phyloP scores from a whole-genome alignment of 352 stramenopile genomes.

The Lagenidium giganteum region DNA sequence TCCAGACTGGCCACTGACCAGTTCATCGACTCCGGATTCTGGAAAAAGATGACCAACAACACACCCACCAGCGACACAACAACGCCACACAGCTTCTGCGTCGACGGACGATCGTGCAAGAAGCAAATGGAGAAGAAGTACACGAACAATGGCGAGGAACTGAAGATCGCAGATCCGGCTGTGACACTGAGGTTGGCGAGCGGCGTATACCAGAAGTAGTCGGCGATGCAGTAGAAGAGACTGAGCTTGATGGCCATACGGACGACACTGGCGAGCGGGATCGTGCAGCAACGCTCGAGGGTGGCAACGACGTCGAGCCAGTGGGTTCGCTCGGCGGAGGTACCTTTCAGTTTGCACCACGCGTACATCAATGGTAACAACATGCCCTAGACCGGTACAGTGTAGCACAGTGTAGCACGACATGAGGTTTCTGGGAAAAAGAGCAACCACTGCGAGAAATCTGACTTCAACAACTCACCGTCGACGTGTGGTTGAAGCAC shows the following conservation, averaged over 20 bases:
- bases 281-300: slow-evolving; percentile 27
- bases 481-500: slow-evolving; percentile 45
- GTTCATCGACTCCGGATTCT: slow-evolving; percentile 18
- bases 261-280: slow-evolving; percentile 24
- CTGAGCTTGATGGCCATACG: slow-evolving; percentile 32
- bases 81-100: slow-evolving; percentile 36
- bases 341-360: slow-evolving; percentile 25
- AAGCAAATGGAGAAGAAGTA: slow-evolving; percentile 69
- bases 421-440: background rate
- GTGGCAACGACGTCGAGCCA: slow-evolving; percentile 16
- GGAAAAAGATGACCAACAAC: slow-evolving; percentile 40
- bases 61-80: slow-evolving; percentile 37
- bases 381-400: slow-evolving; percentile 17
- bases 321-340: slow-evolving; percentile 7
- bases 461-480: slow-evolving; percentile 4
- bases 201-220: slow-evolving; percentile 63
- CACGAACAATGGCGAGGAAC: slow-evolving; percentile 54
- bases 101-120: slow-evolving; percentile 28
- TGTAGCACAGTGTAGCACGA: background rate
- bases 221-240: slow-evolving; percentile 36
- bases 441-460: background rate
- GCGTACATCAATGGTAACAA: slow-evolving; percentile 30
- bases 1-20: slow-evolving; percentile 11
- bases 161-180: slow-evolving; percentile 49
- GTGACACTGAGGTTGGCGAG: slow-evolving; percentile 39